Base-by-base conservation (phyloP, 176 grass and related monocot genomes). In the Thalia dealbata region DNA sequence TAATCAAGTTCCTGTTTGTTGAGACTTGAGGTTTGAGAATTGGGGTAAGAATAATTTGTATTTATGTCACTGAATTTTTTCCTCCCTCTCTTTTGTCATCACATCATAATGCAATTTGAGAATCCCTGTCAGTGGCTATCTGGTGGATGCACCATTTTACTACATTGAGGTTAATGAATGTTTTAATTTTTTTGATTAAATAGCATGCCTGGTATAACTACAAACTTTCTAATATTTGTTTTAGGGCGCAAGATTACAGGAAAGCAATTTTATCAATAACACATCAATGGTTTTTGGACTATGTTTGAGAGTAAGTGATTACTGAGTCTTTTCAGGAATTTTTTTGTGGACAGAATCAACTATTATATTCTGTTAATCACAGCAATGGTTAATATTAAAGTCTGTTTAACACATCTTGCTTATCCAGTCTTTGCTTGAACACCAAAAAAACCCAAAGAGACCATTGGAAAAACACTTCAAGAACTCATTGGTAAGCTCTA, bases 221-320 rank as follows among this genome's bases (percentile, higher is more conserved):
- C 51, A 67, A 42, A 68, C 52, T 80, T 41, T 42, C 67, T 59
- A 30, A 64, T 71, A 50, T 51, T 58, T 50, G 32, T 28, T 85
- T 16, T 66, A 96, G 92, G 88, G 92, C 66, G 75, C 88, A 72
- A 81, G 92, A 70, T 44, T 91, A 69, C 64, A 84, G 25, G 92
- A 96, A 73, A 96, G 92, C 81, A 88, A 89, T 66, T 96, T 96
- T 68, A 91, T 96, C 43, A 96, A 96, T 61, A 96, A 96, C 58
- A 96, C 92, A 50, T 96, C 92, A 13, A 96, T 96, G 89, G 88
- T 96, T 79, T 89, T 96, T 41, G 75, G 92, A 52, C 79, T 73
- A 29, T 96, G 92, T 83, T 81, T 96, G 62, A 81, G 92, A 85
- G 92, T 96, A 87, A 63, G 80, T 45, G 10, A 72, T 11, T 68